Evolutionary conservation across 495 filamentous ascomycete genomes (phyloP), one percentile per base, ranked within the genome.

Genomic region (Immersiella caudata): DNA sequence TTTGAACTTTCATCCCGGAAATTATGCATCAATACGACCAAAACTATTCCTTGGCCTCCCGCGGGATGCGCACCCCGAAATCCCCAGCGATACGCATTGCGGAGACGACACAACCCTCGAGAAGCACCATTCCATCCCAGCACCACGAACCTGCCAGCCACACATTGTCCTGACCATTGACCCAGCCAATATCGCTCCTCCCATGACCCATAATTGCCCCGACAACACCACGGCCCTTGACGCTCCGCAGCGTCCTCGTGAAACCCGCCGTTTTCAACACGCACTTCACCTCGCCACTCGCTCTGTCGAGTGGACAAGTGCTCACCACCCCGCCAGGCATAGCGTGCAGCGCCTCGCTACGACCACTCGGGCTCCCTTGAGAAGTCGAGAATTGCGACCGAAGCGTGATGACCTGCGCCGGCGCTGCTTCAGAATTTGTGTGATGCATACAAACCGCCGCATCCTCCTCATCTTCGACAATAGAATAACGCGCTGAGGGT

Each of bases 51-150:
- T 46, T 6, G 40, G 14, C 40, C 62, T 40, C 51, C 76, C 76
- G 75, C 1, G 68, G 75, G 5, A 86, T 75, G 20, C 80, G 68
- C 16, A 87, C 82, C 2, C 76, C 84, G 29, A 88, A 75, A 1
- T 69, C 77, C 14, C 71, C 67, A 1, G 84, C 86, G 51, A 88
- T 79, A 16, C 80, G 73, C 71, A 83, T 81, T 0, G 86, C 84
- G 18, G 85, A 87, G 5, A 82, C 76, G 16, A 87, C 73, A 64
- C 86, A 89, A 9, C 86, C 86, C 68, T 88, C 85, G 14, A 88
- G 71, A 64, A 89, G 58, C 11, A 88, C 86, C 86, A 88, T 87
- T 0, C 86, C 86, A 77, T 89, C 86, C 86, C 86, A 88, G 66
- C 86, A 87, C 86, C 86, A 89, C 0, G 82, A 81, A 20, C 86